These are phyloP conservation scores for Priceomyces carsonii DNA, from an alignment of 805 yeast species.

Conservation along the genomic window DNA sequence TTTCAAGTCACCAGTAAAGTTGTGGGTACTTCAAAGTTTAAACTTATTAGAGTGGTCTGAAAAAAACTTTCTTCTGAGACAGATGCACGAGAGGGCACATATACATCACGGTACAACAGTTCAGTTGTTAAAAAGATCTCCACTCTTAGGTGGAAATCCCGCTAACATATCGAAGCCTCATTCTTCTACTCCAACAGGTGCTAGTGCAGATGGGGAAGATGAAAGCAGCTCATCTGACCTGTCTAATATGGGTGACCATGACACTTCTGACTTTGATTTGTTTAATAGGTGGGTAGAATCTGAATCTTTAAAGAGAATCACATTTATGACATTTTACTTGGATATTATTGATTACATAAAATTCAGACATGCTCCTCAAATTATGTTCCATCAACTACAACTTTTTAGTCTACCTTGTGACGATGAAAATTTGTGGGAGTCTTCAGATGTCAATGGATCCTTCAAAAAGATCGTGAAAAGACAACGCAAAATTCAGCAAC, in stretches of 20 bases:
- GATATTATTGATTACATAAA: conserved; percentile 79
- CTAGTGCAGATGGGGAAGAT: conserved; percentile 38
- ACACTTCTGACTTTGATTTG: conserved; percentile 28
- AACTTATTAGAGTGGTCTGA: conserved; percentile 77
- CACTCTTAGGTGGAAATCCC: conserved; percentile 75
- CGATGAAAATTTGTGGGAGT: conserved; percentile 41
- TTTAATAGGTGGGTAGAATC: conserved; percentile 77
- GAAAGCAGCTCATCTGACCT: conserved; percentile 16
- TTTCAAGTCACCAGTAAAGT: conserved; percentile 72
- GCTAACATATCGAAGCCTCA: conserved; percentile 25
- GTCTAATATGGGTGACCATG: conserved; percentile 9
- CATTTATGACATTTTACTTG: conserved; percentile 78
- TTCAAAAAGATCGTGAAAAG: conserved; percentile 38
- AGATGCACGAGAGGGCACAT: conserved; percentile 78
- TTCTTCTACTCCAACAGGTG: conserved; percentile 25
- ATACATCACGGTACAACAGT: conserved; percentile 86
- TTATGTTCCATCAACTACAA: conserved; percentile 40
- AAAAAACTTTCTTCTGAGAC: conserved; percentile 66
- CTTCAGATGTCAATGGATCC: conserved; percentile 38
- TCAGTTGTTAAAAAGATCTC: conserved; percentile 73
- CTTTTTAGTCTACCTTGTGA: conserved; percentile 43
- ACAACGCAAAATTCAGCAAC: conserved; percentile 28
- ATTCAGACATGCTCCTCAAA: conserved; percentile 67
- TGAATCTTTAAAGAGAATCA: conserved; percentile 75
- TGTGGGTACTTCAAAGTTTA: conserved; percentile 77